Base-by-base conservation (phyloP, 73 alveolate species). In the Paramecium sonneborni region DNA sequence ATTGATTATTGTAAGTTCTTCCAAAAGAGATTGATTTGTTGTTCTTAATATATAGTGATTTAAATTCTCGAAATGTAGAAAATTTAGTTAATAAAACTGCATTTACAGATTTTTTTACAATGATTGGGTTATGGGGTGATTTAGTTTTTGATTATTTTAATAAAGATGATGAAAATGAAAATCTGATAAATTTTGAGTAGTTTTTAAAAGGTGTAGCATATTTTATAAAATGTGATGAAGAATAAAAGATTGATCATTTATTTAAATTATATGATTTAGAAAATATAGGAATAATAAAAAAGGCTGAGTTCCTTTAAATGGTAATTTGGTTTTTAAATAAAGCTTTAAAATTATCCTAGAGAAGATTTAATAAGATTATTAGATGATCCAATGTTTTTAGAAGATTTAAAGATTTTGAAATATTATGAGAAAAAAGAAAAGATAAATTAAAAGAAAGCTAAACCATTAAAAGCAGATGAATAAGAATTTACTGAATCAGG, bases 61-160 rank as follows among this genome's bases (percentile, higher is more conserved):
- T 79, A 23, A 24, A 32, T 43, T 24, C 70, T 15, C 8, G 90
- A 23, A 44, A 44, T 44, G 24, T 79, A 11, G 90, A 79, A 26
- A 46, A 46, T 43, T 43, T 41, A 28, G 55, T 79, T 8, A 79
- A 39, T 24, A 79, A 79, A 62, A 43, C 90, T 12, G 39, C 76
- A 11, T 79, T 79, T 34, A 79, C 76, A 39, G 90, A 79, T 34
- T 79, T 79, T 79, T 79, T 79, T 79, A 44, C 90, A 21, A 79
- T 79, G 90, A 79, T 79, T 24, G 90, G 90, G 0, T 79, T 79
- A 79, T 79, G 90, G 90, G 72, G 90, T 11, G 69, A 79, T 38
- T 23, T 79, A 23, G 90, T 79, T 24, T 79, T 79, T 79, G 90
- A 79, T 79, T 79, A 79, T 20, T 79, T 79, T 41, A 44, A 79